Evolutionary conservation across 257 asterid species (phyloP).

Genomic region (Nemophila menziesii): DNA sequence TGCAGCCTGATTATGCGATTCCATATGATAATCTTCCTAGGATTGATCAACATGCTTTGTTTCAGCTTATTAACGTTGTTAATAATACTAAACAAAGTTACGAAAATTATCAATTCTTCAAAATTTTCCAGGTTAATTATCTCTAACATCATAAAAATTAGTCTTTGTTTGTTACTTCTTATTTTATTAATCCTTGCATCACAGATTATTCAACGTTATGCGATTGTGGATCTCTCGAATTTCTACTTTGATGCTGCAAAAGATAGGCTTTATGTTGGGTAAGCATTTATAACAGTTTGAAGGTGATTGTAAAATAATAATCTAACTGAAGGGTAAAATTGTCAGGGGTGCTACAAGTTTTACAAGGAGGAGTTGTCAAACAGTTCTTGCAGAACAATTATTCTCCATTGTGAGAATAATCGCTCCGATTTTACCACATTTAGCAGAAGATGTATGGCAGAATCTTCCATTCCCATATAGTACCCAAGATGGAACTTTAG

Average conservation of each 20-base stretch:
- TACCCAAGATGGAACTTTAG: constrained; percentile 43
- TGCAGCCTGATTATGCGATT: constrained; percentile 64
- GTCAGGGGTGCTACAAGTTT: constrained; percentile 70
- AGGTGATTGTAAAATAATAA: background rate
- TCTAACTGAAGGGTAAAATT: background rate
- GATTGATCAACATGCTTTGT: constrained; percentile 82
- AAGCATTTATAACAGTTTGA: constrained; percentile 12
- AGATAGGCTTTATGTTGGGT: constrained; percentile 98
- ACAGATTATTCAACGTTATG: constrained; percentile 91
- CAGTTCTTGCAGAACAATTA: constrained; percentile 76
- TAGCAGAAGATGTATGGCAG: constrained; percentile 98
- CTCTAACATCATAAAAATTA: background rate
- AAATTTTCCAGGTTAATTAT: constrained; percentile 70
- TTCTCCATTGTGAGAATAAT: constrained; percentile 57
- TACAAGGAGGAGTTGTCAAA: constrained; percentile 93
- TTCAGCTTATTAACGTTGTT: constrained; percentile 71
- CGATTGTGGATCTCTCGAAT: constrained; percentile 85
- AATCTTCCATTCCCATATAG: constrained; percentile 73
- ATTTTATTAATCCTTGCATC: constrained; percentile 14
- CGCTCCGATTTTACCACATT: constrained; percentile 93
- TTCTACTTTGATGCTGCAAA: constrained; percentile 92
- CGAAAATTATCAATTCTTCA: constrained; percentile 81
- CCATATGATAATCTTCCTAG: constrained; percentile 68
- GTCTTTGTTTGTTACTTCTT: background rate
- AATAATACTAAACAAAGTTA: constrained; percentile 76